phyloP scores from a whole-genome alignment of 306 rosid species.

The Pyrus bretschneideri region DNA sequence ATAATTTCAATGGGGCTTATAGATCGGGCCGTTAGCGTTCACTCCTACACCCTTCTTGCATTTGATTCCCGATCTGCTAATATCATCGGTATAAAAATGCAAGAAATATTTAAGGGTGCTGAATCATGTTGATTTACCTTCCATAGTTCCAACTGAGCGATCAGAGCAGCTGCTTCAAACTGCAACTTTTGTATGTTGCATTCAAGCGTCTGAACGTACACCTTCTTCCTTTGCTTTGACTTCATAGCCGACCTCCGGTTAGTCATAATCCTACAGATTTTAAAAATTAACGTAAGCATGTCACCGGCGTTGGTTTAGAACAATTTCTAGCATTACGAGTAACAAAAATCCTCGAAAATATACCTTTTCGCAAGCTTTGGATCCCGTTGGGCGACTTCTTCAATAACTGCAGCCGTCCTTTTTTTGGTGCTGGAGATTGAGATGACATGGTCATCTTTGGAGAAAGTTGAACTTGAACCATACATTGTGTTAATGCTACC shows the following conservation, averaged over 20 bases:
- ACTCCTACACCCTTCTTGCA: not conserved
- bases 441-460: not conserved
- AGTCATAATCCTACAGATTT: not conserved
- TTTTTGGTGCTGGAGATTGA: not conserved
- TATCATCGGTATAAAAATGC: not conserved
- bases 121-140: not conserved
- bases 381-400: not conserved
- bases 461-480: not conserved
- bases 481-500: not conserved
- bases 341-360: not conserved
- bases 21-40: not conserved
- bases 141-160: not conserved
- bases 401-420: not conserved
- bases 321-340: not conserved
- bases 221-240: not conserved
- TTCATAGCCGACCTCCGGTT: not conserved
- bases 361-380: slow-evolving; percentile 6
- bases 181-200: not conserved
- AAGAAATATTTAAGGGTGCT: not conserved
- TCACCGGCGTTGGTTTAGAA: not conserved
- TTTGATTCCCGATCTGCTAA: not conserved
- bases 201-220: not conserved
- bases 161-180: not conserved
- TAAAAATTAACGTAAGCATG: not conserved
- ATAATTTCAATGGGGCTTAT: not conserved